These are phyloP conservation scores for Colletotrichum aenigma DNA, from an alignment of 2,329 filamentous ascomycete genomes.

Conservation along the genomic window DNA sequence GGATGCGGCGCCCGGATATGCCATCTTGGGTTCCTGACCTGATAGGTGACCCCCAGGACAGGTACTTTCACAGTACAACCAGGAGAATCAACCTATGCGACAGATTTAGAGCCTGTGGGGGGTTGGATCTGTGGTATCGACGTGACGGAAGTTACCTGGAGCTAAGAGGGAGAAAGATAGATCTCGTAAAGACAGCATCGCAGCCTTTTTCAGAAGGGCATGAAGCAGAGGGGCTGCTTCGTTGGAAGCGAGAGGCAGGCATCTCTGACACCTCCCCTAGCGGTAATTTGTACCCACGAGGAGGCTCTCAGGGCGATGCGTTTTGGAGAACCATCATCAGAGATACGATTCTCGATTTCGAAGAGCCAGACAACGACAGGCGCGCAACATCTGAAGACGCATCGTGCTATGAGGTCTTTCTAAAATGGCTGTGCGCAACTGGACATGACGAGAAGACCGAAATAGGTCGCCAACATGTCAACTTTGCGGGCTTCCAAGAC, in stretches of 20 bases:
- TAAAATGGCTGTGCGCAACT: neutral
- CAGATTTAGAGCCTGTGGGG: neutral
- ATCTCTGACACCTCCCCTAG: neutral
- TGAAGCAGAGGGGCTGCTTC: neutral
- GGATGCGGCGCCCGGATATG: neutral
- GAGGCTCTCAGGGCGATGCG: neutral
- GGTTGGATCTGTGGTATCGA: neutral
- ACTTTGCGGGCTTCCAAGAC: neutral
- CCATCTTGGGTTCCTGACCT: neutral
- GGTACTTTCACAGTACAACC: neutral
- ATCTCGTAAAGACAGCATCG: neutral
- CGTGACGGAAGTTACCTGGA: neutral
- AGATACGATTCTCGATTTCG: neutral
- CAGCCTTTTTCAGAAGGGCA: neutral
- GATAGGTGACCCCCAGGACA: neutral
- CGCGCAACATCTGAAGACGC: neutral
- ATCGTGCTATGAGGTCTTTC: neutral
- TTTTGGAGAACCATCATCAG: neutral
- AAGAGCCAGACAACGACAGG: neutral
- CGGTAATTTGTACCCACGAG: neutral
- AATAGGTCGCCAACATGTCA: neutral
- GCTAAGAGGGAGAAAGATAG: neutral
- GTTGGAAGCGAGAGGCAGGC: neutral
- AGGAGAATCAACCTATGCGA: neutral
- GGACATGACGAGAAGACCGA: neutral